Conservation (phyloP, 2,329 filamentous ascomycete species). For the Colletotrichum sp. region DNA sequence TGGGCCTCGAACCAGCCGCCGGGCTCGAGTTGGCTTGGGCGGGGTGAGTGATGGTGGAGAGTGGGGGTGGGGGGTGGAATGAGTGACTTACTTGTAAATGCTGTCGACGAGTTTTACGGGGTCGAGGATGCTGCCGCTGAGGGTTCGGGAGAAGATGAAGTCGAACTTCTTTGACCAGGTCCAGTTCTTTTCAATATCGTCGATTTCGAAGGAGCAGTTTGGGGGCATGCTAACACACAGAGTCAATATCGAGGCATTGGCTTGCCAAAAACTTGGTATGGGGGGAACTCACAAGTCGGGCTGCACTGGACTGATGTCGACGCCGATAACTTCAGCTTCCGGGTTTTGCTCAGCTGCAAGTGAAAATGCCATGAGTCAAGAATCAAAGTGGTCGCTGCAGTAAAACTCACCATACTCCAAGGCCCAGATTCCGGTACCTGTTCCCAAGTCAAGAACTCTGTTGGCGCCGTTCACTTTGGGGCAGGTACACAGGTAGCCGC, state of each 20-base stretch:
- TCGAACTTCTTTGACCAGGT: slow-evolving; percentile 36
- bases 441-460: slow-evolving; percentile 29
- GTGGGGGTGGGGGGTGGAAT: background rate
- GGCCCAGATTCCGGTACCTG: slow-evolving; percentile 30
- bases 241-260: background rate
- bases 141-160: slow-evolving; percentile 37
- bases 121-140: slow-evolving; percentile 32
- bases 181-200: slow-evolving; percentile 41
- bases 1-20: slow-evolving; percentile 39
- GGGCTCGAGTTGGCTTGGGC: slow-evolving; percentile 29
- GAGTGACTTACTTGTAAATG: slow-evolving; percentile 21
- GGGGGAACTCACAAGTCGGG: background rate
- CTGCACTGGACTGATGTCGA: slow-evolving; percentile 19
- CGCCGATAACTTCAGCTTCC: slow-evolving; percentile 27
- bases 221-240: slow-evolving; percentile 37
- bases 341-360: slow-evolving; percentile 32
- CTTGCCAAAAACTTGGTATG: accelerated
- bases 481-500: slow-evolving; percentile 31
- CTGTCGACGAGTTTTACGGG: slow-evolving; percentile 28
- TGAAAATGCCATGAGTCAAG: background rate
- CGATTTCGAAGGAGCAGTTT: slow-evolving; percentile 49
- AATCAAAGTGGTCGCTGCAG: accelerated
- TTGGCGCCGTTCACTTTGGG: slow-evolving; percentile 26
- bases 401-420: slow-evolving; percentile 27
- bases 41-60: too few species aligned